Conservation (phyloP, 495 filamentous ascomycete genomes). For the Aspergillus homomorphus region DNA sequence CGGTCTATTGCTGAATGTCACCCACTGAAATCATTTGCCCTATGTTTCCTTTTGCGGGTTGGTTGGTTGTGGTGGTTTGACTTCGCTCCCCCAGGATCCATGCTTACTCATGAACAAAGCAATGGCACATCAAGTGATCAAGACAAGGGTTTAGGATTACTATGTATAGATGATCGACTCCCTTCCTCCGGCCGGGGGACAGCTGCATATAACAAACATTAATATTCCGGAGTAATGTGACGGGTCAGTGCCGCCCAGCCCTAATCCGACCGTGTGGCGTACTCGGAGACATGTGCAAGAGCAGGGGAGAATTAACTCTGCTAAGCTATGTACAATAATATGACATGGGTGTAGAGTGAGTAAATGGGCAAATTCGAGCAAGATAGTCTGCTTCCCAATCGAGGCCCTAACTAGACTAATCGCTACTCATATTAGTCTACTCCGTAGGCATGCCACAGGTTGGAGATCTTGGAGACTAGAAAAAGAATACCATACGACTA, state of each 20-base stretch:
- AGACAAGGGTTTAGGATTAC: neutral
- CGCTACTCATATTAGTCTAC: too few species aligned
- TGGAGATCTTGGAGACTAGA: too few species aligned
- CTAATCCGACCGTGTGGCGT: neutral
- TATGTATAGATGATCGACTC: slow-evolving; percentile 17
- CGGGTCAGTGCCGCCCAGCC: neutral
- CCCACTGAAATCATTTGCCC: neutral
- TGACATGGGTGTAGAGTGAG: too few species aligned
- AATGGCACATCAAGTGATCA: slow-evolving; percentile 10
- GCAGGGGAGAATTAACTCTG: neutral
- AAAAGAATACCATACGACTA: slow-evolving; percentile 11
- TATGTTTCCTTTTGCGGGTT: neutral
- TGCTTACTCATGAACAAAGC: slow-evolving; percentile 1
- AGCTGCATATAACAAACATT: neutral
- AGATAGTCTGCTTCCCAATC: too few species aligned
- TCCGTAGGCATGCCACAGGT: too few species aligned
- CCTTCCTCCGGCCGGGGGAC: neutral
- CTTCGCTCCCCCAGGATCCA: neutral
- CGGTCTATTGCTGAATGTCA: neutral
- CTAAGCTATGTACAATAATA: neutral
- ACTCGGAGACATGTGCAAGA: neutral
- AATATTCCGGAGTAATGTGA: neutral
- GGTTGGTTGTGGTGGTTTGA: too few species aligned
- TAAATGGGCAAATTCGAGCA: too few species aligned
- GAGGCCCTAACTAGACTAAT: too few species aligned